Evolutionary conservation across 306 rosid genomes (phyloP).

Genomic region (Dryas drummondii): DNA sequence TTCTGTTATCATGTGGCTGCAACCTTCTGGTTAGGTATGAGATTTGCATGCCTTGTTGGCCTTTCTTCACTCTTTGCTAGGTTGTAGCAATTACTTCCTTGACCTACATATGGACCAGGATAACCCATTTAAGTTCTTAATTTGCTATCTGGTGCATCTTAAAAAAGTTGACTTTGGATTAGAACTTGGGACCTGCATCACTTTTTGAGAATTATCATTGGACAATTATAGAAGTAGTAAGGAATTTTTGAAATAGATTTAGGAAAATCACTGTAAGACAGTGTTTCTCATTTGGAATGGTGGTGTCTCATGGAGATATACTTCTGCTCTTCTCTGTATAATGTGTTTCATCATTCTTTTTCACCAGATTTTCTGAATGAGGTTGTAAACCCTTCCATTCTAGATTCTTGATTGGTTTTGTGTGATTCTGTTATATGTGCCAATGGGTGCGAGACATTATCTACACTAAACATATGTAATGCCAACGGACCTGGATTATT

Average conservation of each 20-base stretch:
- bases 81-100: neutral
- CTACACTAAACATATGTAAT: neutral
- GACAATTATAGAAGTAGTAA: too few relatives aligned
- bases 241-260: too few relatives aligned
- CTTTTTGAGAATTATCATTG: too few relatives aligned
- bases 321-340: too few relatives aligned
- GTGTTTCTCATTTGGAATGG: neutral
- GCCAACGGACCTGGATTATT: neutral
- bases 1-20: neutral
- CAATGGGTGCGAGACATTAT: neutral
- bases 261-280: too few relatives aligned
- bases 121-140: neutral
- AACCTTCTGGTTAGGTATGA: neutral
- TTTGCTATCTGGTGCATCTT: neutral
- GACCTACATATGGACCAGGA: neutral
- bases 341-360: too few relatives aligned
- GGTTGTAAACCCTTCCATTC: too few relatives aligned
- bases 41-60: neutral
- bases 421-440: too few relatives aligned
- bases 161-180: neutral
- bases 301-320: too few relatives aligned
- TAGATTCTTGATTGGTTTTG: too few relatives aligned
- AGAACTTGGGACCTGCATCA: neutral
- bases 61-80: neutral
- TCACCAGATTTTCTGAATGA: too few relatives aligned